Evolutionary conservation across 1,139 yeast species (phyloP), one percentile per base, ranked within the genome.

Genomic region (Pichiaceae sp.): DNA sequence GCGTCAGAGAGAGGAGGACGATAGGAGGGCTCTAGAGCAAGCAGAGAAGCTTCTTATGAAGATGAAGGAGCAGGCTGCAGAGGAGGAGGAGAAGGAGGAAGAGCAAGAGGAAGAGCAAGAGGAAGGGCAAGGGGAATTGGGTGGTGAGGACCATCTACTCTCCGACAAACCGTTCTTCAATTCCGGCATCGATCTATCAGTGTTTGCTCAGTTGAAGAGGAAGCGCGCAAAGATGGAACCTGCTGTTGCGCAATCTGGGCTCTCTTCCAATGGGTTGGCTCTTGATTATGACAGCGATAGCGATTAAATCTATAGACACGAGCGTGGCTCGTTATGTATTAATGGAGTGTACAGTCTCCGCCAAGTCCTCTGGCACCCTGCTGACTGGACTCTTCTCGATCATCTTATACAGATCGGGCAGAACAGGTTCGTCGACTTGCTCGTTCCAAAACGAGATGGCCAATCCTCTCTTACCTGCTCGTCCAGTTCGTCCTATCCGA

Each of bases 401-500:
- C 52, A 74, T 68, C 41, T 60, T 66, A 45, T 67, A 68, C 46
- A 84, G 60, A 35, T 73, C 79, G 34, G 56, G 54, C 39, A 79
- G 66, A 1, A 77, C 59, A 12, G 6, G 16, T 11, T 12, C 16
- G 0, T 64, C 75, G 3, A 60, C 54, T 12, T 41, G 39, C 7
- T 69, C 68, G 34, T 72, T 78, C 44, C 70, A 66, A 47, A 85
- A 83, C 0, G 96, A 80, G 21, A 77, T 64, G 12, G 96, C 82
- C 6, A 70, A 64, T 35, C 98, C 97, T 4, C 56, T 57, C 36
- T 74, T 75, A 1, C 96, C 97, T 0, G 96, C 96, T 54, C 98
- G 73, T 25, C 97, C 98, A 1, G 98, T 91, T 59, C 98, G 77
- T 36, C 98, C 98, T 38, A 91, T 83, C 53, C 97, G 70, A 58